Evolutionary conservation across 208 protist genomes (phyloP).

Genomic region (Porcisia hertigi): DNA sequence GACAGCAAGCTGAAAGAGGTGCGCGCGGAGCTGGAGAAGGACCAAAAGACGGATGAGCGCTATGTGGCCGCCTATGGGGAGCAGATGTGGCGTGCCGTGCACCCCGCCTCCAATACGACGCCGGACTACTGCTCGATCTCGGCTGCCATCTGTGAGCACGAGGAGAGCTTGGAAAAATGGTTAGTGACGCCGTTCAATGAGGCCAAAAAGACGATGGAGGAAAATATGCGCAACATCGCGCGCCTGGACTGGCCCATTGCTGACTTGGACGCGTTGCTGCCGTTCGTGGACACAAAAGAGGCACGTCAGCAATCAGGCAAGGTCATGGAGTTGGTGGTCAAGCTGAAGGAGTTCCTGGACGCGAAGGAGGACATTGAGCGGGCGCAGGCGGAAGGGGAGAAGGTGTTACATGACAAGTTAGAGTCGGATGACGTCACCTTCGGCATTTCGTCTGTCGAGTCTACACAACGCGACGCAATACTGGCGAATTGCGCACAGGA

Average conservation of each 20-base stretch:
- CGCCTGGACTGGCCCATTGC: constrained; percentile 70
- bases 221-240: constrained; percentile 57
- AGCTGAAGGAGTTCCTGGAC: constrained; percentile 59
- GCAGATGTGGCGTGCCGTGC: constrained; percentile 72
- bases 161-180: constrained; percentile 51
- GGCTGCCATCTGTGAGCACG: constrained; percentile 53
- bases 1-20: constrained; percentile 62
- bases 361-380: constrained; percentile 39
- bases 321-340: constrained; percentile 48
- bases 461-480: constrained; percentile 52
- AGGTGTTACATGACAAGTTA: constrained; percentile 57
- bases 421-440: constrained; percentile 75
- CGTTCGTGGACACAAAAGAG: constrained; percentile 72
- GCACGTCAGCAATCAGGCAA: constrained; percentile 56
- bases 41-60: constrained; percentile 47
- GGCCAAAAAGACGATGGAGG: constrained; percentile 49
- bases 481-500: constrained; percentile 47
- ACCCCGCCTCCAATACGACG: constrained; percentile 41
- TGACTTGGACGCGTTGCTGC: constrained; percentile 86
- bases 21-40: constrained; percentile 51
- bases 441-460: constrained; percentile 65
- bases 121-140: constrained; percentile 59
- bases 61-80: constrained; percentile 73
- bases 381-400: constrained; percentile 37
- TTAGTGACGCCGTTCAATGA: constrained; percentile 46